Conservation (phyloP, 2,329 filamentous ascomycete genomes). For the Trichoderma endophyticum region DNA sequence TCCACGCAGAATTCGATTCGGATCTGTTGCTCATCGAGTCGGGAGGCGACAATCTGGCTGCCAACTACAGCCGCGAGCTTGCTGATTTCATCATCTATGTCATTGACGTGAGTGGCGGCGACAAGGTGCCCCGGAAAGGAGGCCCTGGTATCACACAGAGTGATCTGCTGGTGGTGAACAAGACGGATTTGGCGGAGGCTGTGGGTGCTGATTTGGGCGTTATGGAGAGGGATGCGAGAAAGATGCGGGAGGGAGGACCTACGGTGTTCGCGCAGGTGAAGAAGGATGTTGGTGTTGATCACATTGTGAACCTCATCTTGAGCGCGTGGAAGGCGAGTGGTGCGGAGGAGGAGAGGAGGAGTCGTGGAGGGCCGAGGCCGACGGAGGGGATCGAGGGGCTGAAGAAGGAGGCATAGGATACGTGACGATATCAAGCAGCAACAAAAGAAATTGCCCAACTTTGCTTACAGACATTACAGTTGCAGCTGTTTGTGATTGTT, state of each 20-base stretch:
- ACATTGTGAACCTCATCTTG: conserved; percentile 83
- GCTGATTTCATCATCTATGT: conserved; percentile 99
- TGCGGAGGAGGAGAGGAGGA: conserved; percentile 59
- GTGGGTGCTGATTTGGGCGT: conserved; percentile 87
- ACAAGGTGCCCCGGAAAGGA: conserved; percentile 95
- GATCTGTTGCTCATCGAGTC: conserved; percentile 92
- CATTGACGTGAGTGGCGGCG: conserved; percentile 92
- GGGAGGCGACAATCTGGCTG: conserved; percentile 93
- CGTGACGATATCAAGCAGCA: not conserved
- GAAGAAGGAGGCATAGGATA: conserved; percentile 21
- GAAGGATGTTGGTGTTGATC: conserved; percentile 76
- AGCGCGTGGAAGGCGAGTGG: conserved; percentile 93
- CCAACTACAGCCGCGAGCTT: conserved; percentile 92
- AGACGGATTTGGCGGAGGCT: conserved; percentile 88
- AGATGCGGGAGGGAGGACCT: conserved; percentile 93
- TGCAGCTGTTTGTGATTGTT: not conserved
- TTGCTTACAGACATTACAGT: fast-evolving
- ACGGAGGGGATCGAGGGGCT: conserved; percentile 55
- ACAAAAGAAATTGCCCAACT: not conserved
- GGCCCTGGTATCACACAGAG: conserved; percentile 96
- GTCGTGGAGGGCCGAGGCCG: conserved; percentile 54
- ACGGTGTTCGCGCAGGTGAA: conserved; percentile 98
- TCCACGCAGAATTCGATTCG: conserved; percentile 74
- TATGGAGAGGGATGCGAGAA: conserved; percentile 91
- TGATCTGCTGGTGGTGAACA: conserved; percentile 91